phyloP scores from a whole-genome alignment of 2,329 filamentous ascomycete species.

The Colletotrichum noveboracense region DNA sequence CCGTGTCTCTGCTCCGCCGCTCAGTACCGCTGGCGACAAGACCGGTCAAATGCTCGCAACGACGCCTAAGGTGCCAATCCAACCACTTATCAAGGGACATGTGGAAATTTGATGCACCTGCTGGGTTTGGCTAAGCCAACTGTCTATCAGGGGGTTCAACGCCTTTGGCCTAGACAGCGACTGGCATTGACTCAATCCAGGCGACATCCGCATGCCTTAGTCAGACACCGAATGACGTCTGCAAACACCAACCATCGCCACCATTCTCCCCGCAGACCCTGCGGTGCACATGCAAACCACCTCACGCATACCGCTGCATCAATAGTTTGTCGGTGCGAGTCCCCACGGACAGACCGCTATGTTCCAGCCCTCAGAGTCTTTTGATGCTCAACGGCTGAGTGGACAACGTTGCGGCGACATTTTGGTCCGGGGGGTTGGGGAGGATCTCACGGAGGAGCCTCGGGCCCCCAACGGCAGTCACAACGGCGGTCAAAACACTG shows the following conservation, averaged over 20 bases:
- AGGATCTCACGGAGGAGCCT: background rate
- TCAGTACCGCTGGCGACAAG: background rate
- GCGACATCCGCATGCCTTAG: background rate
- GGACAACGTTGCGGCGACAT: conserved; percentile 1
- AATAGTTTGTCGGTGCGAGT: background rate
- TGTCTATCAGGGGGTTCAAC: background rate
- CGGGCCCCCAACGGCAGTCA: conserved; percentile 1
- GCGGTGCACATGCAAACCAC: background rate
- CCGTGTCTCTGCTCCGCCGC: background rate
- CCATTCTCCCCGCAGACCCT: background rate
- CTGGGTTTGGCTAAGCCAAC: background rate
- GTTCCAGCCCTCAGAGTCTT: background rate
- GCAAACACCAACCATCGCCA: background rate
- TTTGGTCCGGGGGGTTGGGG: conserved; percentile 14
- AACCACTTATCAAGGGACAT: background rate
- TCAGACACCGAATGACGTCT: background rate
- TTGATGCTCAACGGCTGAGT: background rate
- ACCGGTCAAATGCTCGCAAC: background rate
- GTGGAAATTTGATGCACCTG: background rate
- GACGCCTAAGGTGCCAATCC: background rate
- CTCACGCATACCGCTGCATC: background rate
- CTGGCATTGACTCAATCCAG: background rate
- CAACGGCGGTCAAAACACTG: conserved; percentile 19
- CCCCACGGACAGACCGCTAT: conserved; percentile 10
- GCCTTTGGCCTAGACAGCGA: background rate